Evolutionary conservation across 2,329 filamentous ascomycete genomes (phyloP), one percentile per base, ranked within the genome.

Genomic region (Ustulina deusta): DNA sequence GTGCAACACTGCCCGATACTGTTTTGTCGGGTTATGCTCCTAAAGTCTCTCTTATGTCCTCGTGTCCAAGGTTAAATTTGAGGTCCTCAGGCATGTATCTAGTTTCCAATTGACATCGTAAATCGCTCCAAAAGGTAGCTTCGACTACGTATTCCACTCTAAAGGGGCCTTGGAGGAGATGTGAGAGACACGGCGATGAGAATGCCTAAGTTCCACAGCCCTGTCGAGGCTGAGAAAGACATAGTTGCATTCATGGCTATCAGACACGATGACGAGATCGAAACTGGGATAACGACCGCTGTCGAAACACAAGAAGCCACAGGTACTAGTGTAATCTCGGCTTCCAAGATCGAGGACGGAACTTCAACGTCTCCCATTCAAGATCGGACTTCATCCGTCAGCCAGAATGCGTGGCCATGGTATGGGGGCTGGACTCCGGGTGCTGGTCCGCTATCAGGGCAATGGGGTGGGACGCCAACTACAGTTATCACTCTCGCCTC

Each of bases 401-500:
- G 13, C 29, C 51, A 58, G 27, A 61, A 52, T 1, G 29, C 29
- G 17, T 25, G 29, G 46, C 22, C 42, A 54, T 32, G 61, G 51
- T 42, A 52, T 25, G 56, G 51, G 25, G 36, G 49, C 40, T 56
- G 61, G 61, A 32, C 42, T 51, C 27, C 29, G n/a, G 48, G 17
- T n/a, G 15, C 13, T 52, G 32, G 11, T 20, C 38, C 46, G 22
- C 20, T 54, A 36, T 22, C 57, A 22, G 20, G 52, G 38, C 52
- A n/a, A 42, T 62, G 62, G 62, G 49, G 10, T 48, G 46, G 38
- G 13, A 54, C 15, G 6, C 61, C 65, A 52, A 46, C 61, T 22
- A 34, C 62, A 27, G 13, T 59, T 20, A 17, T 59, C 17, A 62
- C 66, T 29, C 20, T 55, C 27, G 60, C 66, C 48, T 48, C 62